Evolutionary conservation across 345 rosid species (phyloP).

Genomic region (Populus simonii): DNA sequence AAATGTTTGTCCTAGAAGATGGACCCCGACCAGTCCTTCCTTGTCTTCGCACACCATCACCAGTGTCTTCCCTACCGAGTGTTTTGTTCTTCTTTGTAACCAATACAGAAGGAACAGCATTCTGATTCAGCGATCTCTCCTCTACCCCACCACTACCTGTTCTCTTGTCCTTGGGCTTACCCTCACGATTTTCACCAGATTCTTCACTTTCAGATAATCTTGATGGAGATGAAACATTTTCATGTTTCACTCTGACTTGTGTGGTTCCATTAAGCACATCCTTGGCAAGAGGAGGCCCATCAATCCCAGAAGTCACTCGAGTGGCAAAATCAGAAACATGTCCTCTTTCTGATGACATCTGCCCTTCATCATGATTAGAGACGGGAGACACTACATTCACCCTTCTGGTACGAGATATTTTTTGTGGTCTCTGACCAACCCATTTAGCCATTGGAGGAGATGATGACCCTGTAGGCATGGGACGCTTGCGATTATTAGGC

Average conservation of each 20-base stretch:
- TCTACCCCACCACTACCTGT: conserved; percentile 26
- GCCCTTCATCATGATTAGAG: conserved; percentile 47
- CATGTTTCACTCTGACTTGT: conserved; percentile 40
- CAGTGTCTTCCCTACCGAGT: conserved; percentile 35
- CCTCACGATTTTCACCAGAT: conserved; percentile 43
- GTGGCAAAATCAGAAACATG: conserved; percentile 30
- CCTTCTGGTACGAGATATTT: conserved; percentile 56
- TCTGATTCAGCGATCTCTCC: conserved; percentile 29
- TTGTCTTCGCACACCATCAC: conserved; percentile 49
- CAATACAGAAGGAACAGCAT: conserved; percentile 30
- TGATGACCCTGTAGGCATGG: conserved; percentile 45
- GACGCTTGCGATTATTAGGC: conserved; percentile 43
- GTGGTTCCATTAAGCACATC: conserved; percentile 32
- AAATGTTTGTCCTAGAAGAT: conserved; percentile 31
- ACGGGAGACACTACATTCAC: conserved; percentile 54
- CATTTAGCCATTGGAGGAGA: conserved; percentile 55
- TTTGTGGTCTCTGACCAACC: conserved; percentile 57
- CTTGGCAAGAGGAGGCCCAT: conserved; percentile 31
- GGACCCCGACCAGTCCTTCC: conserved; percentile 48
- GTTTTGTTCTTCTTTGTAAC: conserved; percentile 38
- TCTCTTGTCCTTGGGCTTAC: conserved; percentile 39
- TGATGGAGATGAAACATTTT: conserved; percentile 47
- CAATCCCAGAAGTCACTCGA: conserved; percentile 34
- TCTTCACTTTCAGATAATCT: conserved; percentile 59
- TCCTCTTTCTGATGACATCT: conserved; percentile 42